Base-by-base conservation (phyloP, 805 yeast genomes). In the Cyberlindnera maritima region DNA sequence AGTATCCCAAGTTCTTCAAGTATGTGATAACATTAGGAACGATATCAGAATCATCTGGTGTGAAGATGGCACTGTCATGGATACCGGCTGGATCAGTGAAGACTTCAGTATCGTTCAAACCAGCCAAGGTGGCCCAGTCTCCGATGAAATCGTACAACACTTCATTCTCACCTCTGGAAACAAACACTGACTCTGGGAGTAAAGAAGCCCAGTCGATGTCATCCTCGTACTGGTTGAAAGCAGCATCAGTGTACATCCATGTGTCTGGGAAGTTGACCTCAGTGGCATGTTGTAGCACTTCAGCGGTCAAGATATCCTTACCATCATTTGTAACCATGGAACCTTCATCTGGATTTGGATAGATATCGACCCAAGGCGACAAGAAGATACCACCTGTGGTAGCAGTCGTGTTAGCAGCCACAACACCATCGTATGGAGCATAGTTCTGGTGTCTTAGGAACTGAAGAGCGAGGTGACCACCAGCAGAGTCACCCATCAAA, bases 401-500 rank as follows among this genome's bases (percentile, higher is more conserved):
- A 11, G 25, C 18, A 4, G n/a, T 17, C 11, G 31, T n/a, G 17
- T n/a, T 34, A 10, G 44, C 45, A 11, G 35, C 20, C 3, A 26
- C 18, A 5, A 46, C 46, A 37, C 37, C 48, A 4, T 21, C 31
- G 12, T 21, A 15, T 28, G 49, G 42, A 20, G 29, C 36, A 29
- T 37, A 41, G 36, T 43, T 37, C 19, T 37, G 44, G 23, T 53
- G 55, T 39, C 54, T 48, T 10, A 49, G 26, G 21, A 62, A 42
- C 5, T 54, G 54, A 13, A 62, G 41, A 2, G 54, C 46, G 26
- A 65, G 46, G 39, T 61, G 60, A 1, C 61, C 68, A 20, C 69
- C 68, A 12, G 63, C 63, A 10, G 68, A 64, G 42, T 65, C 69
- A 15, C 69, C 69, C 23, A 53, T 44, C 3, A 60, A 39, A 11